phyloP scores from a whole-genome alignment of 129 eudicot species.

The sunflower (Helianthus annuus) region HanXRQr2.0-SUNRISE NC_035435.2:169487332-169487831 shows the following conservation, averaged over 20 bases:
- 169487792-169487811: slow-evolving; percentile 87
- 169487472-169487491: slow-evolving; percentile 87
- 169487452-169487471: slow-evolving; percentile 91
- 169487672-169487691: slow-evolving; percentile 20
- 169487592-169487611: slow-evolving; percentile 76
- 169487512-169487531: slow-evolving; percentile 31
- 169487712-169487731: slow-evolving; percentile 89
- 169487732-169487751: slow-evolving; percentile 94
- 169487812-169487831: slow-evolving; percentile 63
- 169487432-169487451: slow-evolving; percentile 87
- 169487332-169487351: slow-evolving; percentile 50
- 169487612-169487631: slow-evolving; percentile 69
- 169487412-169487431: slow-evolving; percentile 94
- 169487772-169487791: slow-evolving; percentile 50
- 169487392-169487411: slow-evolving; percentile 98
- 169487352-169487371: slow-evolving; percentile 50
- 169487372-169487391: slow-evolving; percentile 83
- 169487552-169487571: slow-evolving; percentile 86
- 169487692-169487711: slow-evolving; percentile 56
- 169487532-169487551: slow-evolving; percentile 58
- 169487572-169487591: slow-evolving; percentile 79
- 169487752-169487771: slow-evolving; percentile 40
- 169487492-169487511: slow-evolving; percentile 65
- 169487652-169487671: slow-evolving; percentile 35
- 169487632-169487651: slow-evolving; percentile 50